A percentile compares a stretch with the other conserved stretches of the same genome.
Conservation (phyloP, 208 protist species). For the Eutreptiella sp. region DNA sequence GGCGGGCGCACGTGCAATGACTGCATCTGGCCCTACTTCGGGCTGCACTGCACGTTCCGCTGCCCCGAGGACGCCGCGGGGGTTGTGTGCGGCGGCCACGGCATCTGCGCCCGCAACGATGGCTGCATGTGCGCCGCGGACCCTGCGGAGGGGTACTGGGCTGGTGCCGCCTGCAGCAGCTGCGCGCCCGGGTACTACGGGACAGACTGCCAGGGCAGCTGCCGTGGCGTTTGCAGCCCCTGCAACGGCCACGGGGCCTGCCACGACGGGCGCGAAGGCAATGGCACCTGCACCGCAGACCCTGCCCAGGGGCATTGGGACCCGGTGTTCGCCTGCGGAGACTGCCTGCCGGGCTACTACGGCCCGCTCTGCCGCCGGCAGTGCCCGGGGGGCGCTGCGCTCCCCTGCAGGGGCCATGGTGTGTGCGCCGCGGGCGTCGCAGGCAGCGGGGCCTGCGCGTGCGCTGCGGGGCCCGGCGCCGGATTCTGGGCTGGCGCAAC, state of each 20-base stretch:
- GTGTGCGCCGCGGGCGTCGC: constrained; percentile 7
- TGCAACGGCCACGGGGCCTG: constrained; percentile 23
- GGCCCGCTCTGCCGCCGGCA: no score
- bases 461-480: neutral
- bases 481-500: constrained; percentile 21
- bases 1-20: constrained; percentile 7
- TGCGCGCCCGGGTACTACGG: constrained; percentile 23
- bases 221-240: constrained; percentile 13
- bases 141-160: constrained; percentile 22
- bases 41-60: no score
- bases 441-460: constrained; percentile 19
- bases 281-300: constrained; percentile 15
- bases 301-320: constrained; percentile 22
- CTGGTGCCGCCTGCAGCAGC: constrained; percentile 6
- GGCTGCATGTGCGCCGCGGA: constrained; percentile 1
- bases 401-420: constrained; percentile 16
- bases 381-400: neutral
- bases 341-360: no score
- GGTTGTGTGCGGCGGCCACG: constrained; percentile 14
- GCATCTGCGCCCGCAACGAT: neutral
- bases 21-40: constrained; percentile 11
- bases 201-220: neutral
- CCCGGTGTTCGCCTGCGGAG: neutral
- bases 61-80: no score
- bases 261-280: constrained; percentile 12